Evolutionary conservation across 1,284 basidiomycete species (phyloP), one percentile per base, ranked within the genome.

Genomic region (Tausonia pullulans): DNA sequence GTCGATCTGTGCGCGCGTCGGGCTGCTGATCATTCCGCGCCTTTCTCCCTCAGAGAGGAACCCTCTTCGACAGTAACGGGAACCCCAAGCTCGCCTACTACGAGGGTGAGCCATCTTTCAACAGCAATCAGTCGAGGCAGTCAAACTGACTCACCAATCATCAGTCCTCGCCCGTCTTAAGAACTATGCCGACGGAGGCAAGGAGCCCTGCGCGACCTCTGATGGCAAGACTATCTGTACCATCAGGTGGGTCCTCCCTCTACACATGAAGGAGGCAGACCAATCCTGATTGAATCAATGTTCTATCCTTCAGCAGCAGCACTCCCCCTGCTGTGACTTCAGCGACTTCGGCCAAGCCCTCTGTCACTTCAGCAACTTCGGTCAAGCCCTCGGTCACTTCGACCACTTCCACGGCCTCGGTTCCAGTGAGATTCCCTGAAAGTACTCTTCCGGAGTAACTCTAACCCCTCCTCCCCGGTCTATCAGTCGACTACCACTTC

Each of bases 81-180:
- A 52, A 60, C 50, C 58, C 58, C 13, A 65, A 65, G 63, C 59
- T 60, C 7, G 63, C 49, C 3, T 65, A 65, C 51, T 61, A 65
- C 46, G 63, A 65, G 59, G 63, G 27, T 27, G 27, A 27, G 27
- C 27, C 27, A 27, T 27, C 27, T 27, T 27, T 27, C 27, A 27
- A 27, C 27, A 27, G 27, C 27, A 27, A 27, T 27, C 27, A 27
- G 27, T 27, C 27, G 27, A 27, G 27, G 27, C 27, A 27, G 27
- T 27, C 27, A 27, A 1, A 27, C 2, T 27, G 27, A 27, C 27
- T 27, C 27, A 2, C 2, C 27, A 27, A 27, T 2, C 27, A 27
- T 27, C 27, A 27, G 27, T 65, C 8, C 40, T 65, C 3, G 53
- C 59, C 2, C 52, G 63, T 43, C 60, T 65, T 0, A 27, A 65